Evolutionary conservation across 768 basidiomycete species (phyloP), one percentile per base, ranked within the genome.

Genomic region (Tylopilus intermedius): DNA sequence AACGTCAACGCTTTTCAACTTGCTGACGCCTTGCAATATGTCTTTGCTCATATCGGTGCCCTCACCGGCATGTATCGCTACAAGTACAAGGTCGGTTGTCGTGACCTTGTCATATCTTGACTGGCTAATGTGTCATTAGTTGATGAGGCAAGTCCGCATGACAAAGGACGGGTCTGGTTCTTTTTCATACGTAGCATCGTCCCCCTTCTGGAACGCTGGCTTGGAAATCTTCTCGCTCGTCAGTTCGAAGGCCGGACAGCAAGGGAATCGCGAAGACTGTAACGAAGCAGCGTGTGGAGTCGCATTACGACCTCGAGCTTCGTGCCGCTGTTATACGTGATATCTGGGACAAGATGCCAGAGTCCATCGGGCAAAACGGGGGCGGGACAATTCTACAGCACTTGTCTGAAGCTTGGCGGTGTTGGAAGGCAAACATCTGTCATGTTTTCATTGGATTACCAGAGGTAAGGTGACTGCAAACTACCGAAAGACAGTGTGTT

Each of bases 111-210:
- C 22, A 27, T 30, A 21, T 33, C 37, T 47, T 39, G 33, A 24
- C 53, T 55, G 53, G 49, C 56, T 54, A 21, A 54, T 47, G 5
- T 6, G 10, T 24, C 8, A 40, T 33, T 60, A 89, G 91, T 79
- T 99, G 56, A 99, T 99, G 96, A 81, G 92, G 66, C 96, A 99
- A 84, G 94, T 99, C 37, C 88, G 96, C 58, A 95, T 95, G 94
- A 96, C 93, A 62, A 99, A 98, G 80, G 96, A 98, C 69, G 96
- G 51, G 96, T 99, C 18, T 99, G 96, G 96, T 72, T 99, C 50
- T 99, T 98, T 78, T 99, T 99, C 79, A 90, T 99, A 85, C 85
- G 96, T 52, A 96, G 96, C 51, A 98, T 99, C 60, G 95, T 98
- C 0, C 96, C 96, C 10, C 80, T 99, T 14, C 81, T 99, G 13